These are phyloP conservation scores for Leccinum olivaceopallidum DNA, from an alignment of 768 basidiomycete genomes.

Conservation along the genomic window DNA sequence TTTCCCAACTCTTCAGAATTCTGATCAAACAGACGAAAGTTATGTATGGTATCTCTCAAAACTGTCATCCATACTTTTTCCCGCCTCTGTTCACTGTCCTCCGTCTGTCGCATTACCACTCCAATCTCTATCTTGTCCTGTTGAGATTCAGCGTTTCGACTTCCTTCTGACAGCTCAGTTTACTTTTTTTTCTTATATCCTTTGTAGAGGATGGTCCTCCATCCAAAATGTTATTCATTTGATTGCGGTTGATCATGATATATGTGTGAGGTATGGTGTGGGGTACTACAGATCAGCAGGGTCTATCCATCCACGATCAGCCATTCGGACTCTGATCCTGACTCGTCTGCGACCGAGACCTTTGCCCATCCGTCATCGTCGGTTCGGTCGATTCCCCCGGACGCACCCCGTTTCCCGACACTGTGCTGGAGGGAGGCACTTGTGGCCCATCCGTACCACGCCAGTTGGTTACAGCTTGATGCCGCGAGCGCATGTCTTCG, in stretches of 20 bases:
- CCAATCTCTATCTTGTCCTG: slow-evolving; percentile 26
- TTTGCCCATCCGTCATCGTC: slow-evolving; percentile 66
- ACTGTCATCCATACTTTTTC: slow-evolving; percentile 32
- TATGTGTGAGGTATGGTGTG: slow-evolving; percentile 22
- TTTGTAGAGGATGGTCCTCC: slow-evolving; percentile 34
- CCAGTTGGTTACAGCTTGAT: slow-evolving; percentile 62
- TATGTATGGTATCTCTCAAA: slow-evolving; percentile 35
- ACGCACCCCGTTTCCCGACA: slow-evolving; percentile 45
- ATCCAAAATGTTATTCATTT: slow-evolving; percentile 28
- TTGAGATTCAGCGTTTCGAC: slow-evolving; percentile 27
- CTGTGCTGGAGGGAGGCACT: slow-evolving; percentile 39
- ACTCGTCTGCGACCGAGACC: slow-evolving; percentile 66
- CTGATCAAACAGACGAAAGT: slow-evolving; percentile 34
- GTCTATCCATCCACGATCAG: slow-evolving; percentile 60
- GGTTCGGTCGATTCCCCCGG: slow-evolving; percentile 38
- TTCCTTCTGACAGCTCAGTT: slow-evolving; percentile 19
- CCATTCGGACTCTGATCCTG: slow-evolving; percentile 93
- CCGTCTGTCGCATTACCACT: slow-evolving; percentile 19
- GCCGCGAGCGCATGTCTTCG: slow-evolving; percentile 79
- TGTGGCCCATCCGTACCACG: slow-evolving; percentile 41
- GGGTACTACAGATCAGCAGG: slow-evolving; percentile 16
- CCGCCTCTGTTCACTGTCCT: slow-evolving; percentile 25
- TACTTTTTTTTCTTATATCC: slow-evolving; percentile 27
- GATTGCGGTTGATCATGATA: slow-evolving; percentile 10
- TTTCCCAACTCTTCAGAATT: slow-evolving; percentile 31